A percentile compares a stretch with the other conserved stretches of the same genome.
Evolutionary conservation across 2,329 filamentous ascomycete genomes (phyloP).

Genomic region (Lasiodiplodia sp.): DNA sequence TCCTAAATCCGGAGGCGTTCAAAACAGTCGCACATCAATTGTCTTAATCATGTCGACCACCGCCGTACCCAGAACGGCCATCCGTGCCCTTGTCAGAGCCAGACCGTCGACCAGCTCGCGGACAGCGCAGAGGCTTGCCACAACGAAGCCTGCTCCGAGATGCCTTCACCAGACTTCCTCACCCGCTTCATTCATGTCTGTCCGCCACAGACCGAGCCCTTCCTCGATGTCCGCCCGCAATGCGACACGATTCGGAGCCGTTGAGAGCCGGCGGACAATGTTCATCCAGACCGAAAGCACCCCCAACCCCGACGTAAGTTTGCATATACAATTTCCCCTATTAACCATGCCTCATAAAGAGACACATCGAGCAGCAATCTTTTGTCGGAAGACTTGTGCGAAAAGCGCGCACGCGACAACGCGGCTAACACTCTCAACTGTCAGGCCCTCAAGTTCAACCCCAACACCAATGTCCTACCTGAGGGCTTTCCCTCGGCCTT

Average conservation of each 20-base stretch:
- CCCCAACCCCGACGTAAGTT: conserved; percentile 79
- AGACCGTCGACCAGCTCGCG: conserved; percentile 36
- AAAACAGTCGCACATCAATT: not conserved
- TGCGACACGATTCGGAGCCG: conserved; percentile 15
- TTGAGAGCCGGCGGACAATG: conserved; percentile 68
- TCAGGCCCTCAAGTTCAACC: conserved; percentile 85
- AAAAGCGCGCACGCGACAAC: too few species aligned
- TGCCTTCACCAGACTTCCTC: conserved; percentile 43
- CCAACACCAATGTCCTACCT: conserved; percentile 86
- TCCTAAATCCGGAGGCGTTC: not conserved
- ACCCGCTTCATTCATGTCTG: conserved; percentile 42
- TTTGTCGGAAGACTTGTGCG: not conserved
- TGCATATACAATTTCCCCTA: conserved; percentile 35
- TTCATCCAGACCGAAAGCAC: conserved; percentile 98
- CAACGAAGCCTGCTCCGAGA: conserved; percentile 40
- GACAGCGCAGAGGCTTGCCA: conserved; percentile 34
- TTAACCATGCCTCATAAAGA: not conserved
- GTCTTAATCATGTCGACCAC: conserved; percentile 39
- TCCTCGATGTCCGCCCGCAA: conserved; percentile 37
- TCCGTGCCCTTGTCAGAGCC: conserved; percentile 41
- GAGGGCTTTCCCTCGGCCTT: conserved; percentile 75
- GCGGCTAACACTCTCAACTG: not conserved
- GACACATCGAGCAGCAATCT: conserved; percentile 32
- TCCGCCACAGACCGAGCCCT: conserved; percentile 41
- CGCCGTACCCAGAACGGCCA: conserved; percentile 38